Evolutionary conservation across 2,329 filamentous ascomycete genomes (phyloP).

Genomic region (Alternaria infectoria): DNA sequence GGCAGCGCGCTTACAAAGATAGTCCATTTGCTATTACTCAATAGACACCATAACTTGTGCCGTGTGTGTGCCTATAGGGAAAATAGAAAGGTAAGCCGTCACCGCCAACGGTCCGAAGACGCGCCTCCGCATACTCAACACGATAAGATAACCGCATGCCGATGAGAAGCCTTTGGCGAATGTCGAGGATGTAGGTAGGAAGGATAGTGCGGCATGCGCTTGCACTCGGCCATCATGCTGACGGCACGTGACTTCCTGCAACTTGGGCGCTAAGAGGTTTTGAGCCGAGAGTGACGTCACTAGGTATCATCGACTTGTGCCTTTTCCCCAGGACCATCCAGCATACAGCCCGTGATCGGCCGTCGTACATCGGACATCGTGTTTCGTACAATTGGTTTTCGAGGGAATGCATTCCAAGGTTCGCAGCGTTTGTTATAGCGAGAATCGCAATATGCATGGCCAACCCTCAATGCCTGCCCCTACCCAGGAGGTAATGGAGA

Average conservation of each 20-base stretch:
- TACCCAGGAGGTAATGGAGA: neutral
- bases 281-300: neutral
- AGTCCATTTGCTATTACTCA: neutral
- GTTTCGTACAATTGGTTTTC: neutral
- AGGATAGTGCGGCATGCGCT: neutral
- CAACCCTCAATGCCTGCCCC: neutral
- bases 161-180: neutral
- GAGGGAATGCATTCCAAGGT: neutral
- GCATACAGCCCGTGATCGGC: neutral
- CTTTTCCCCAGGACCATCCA: neutral
- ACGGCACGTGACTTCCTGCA: neutral
- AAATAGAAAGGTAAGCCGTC: neutral
- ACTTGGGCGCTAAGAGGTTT: neutral
- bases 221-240: neutral
- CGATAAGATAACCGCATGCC: neutral
- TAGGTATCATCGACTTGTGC: neutral
- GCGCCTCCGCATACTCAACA: neutral
- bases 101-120: neutral
- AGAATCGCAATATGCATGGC: neutral
- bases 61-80: neutral
- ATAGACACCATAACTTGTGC: neutral
- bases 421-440: neutral
- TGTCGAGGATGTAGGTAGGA: neutral
- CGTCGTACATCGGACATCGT: neutral
- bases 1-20: neutral